Conservation (phyloP, 345 rosid genomes). For the Aurinia saxatilis region DNA sequence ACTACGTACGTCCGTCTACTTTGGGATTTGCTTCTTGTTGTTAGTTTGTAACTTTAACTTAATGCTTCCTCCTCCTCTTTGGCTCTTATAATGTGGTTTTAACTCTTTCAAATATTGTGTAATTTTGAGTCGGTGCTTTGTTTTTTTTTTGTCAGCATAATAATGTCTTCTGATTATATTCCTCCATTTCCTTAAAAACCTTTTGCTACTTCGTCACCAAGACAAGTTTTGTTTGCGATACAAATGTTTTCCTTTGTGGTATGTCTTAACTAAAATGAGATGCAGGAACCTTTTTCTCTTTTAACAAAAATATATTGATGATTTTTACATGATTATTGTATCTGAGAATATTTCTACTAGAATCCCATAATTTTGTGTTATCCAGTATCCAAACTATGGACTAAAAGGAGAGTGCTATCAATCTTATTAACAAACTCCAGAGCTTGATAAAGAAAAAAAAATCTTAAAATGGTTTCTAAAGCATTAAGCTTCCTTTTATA, state of each 20-base stretch:
- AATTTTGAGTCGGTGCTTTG: neutral
- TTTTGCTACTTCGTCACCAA: neutral
- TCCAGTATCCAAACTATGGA: too few relatives aligned
- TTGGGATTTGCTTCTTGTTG: neutral
- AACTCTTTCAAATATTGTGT: neutral
- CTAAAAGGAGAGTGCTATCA: too few relatives aligned
- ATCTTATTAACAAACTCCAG: too few relatives aligned
- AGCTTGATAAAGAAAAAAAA: too few relatives aligned
- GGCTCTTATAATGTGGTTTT: neutral
- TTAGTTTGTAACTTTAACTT: constrained; percentile 5
- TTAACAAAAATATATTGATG: too few relatives aligned
- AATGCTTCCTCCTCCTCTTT: neutral
- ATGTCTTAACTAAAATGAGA: neutral
- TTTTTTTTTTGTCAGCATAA: neutral
- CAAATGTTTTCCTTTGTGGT: neutral
- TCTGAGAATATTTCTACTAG: too few relatives aligned
- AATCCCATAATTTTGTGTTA: too few relatives aligned
- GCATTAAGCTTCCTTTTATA: too few relatives aligned
- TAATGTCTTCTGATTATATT: neutral
- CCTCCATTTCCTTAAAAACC: neutral
- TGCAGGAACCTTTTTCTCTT: neutral
- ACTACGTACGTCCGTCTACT: neutral
- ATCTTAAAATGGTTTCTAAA: too few relatives aligned
- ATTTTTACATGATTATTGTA: too few relatives aligned
- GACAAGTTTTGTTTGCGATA: neutral